These are phyloP conservation scores for Chamaecrista fasciculata DNA, from an alignment of 306 rosid species.

Conservation along the genomic window DNA sequence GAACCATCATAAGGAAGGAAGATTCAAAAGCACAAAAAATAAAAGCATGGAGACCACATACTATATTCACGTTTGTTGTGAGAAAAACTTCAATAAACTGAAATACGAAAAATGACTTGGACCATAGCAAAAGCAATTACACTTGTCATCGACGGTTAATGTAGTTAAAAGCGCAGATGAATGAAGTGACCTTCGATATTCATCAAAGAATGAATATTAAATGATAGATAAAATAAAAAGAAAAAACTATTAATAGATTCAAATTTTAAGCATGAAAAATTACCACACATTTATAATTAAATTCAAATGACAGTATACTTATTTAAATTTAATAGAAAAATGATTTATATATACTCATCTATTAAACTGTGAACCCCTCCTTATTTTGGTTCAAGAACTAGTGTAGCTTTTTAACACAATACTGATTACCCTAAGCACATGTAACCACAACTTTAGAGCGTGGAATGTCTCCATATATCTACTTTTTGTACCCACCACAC, in stretches of 20 bases:
- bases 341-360: not conserved
- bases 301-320: not conserved
- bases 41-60: not conserved
- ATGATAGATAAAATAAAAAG: too few species aligned
- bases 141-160: not conserved
- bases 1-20: not conserved
- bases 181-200: not conserved
- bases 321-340: not conserved
- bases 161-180: not conserved
- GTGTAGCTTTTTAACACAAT: not conserved
- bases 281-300: not conserved
- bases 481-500: not conserved
- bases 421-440: not conserved
- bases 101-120: conserved; percentile 15
- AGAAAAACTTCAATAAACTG: not conserved
- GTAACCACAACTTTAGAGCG: not conserved
- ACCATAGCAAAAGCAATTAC: conserved; percentile 7
- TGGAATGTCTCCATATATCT: conserved; percentile 19
- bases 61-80: not conserved
- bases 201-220: not conserved
- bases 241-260: not conserved
- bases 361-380: not conserved
- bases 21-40: conserved; percentile 18
- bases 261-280: not conserved
- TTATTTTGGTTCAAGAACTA: not conserved